Evolutionary conservation across 306 rosid species (phyloP).

Genomic region (Inga oerstediana): DNA sequence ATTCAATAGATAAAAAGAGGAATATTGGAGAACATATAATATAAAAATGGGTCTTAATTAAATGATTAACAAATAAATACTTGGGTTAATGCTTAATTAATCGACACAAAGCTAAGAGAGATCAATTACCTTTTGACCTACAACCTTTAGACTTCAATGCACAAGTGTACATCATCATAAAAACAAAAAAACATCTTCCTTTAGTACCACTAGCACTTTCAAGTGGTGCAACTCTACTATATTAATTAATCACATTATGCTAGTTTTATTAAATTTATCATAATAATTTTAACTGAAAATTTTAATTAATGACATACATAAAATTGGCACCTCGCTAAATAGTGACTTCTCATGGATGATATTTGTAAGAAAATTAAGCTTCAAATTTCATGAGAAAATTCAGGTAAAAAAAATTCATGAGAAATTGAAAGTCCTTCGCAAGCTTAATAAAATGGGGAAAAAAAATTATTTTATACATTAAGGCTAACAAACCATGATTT

Average conservation of each 20-base stretch:
- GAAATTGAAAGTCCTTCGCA: too few species aligned
- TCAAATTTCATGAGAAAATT: too few species aligned
- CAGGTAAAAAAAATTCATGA: too few species aligned
- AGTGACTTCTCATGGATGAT: background rate
- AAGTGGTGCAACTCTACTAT: background rate
- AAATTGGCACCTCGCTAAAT: background rate
- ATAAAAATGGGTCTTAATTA: background rate
- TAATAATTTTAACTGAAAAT: background rate
- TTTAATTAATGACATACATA: background rate
- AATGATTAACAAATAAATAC: background rate
- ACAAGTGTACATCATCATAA: background rate
- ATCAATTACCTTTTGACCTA: constrained; percentile 8
- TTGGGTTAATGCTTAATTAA: background rate
- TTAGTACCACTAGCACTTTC: background rate
- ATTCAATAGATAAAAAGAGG: background rate
- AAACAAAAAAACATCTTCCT: background rate
- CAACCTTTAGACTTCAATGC: background rate
- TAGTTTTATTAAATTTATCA: background rate
- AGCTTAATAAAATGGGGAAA: background rate
- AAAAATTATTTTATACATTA: background rate
- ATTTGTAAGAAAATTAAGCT: background rate
- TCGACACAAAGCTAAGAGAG: background rate
- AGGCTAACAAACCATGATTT: background rate
- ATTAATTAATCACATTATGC: background rate
- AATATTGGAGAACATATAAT: background rate